These are phyloP conservation scores for Saccharum officinarum DNA, from an alignment of 176 grass and related monocot species.

Conservation along the genomic window DNA sequence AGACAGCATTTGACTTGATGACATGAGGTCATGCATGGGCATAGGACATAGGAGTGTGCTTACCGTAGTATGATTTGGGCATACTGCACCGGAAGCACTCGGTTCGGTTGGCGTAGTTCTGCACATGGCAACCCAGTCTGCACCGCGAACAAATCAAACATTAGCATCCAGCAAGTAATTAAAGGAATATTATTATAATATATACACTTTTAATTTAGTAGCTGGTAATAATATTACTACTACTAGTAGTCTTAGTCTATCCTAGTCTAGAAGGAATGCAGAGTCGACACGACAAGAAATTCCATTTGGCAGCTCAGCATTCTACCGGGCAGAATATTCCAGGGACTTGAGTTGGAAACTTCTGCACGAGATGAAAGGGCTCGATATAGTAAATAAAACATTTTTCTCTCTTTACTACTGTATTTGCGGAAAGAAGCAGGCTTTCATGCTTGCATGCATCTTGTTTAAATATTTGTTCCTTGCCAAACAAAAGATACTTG, in stretches of 20 bases:
- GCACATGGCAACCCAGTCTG: slow-evolving; percentile 72
- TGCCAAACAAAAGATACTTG: not conserved
- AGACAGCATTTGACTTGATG: slow-evolving; percentile 1
- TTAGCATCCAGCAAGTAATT: slow-evolving; percentile 12
- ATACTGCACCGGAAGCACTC: slow-evolving; percentile 77
- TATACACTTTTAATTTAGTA: not conserved
- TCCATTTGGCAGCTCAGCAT: slow-evolving; percentile 17
- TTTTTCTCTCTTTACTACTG: not conserved
- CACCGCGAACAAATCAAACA: not conserved
- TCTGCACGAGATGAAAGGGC: not conserved
- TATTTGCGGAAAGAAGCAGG: not conserved
- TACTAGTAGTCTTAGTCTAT: not conserved
- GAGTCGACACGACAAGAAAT: slow-evolving; percentile 33
- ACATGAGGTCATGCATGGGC: not conserved
- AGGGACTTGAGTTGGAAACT: not conserved
- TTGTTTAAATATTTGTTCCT: not conserved
- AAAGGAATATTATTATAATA: not conserved
- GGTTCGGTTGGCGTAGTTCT: slow-evolving; percentile 82
- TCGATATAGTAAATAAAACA: not conserved
- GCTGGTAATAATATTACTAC: not conserved
- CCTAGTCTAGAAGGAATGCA: slow-evolving; percentile 2
- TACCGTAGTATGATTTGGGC: slow-evolving; percentile 72
- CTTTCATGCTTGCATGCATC: not conserved
- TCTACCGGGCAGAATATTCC: slow-evolving; percentile 8
- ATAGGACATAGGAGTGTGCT: not conserved